These are phyloP conservation scores for Hermanozyma aechmeae DNA, from an alignment of 805 yeast species.

Conservation along the genomic window DNA sequence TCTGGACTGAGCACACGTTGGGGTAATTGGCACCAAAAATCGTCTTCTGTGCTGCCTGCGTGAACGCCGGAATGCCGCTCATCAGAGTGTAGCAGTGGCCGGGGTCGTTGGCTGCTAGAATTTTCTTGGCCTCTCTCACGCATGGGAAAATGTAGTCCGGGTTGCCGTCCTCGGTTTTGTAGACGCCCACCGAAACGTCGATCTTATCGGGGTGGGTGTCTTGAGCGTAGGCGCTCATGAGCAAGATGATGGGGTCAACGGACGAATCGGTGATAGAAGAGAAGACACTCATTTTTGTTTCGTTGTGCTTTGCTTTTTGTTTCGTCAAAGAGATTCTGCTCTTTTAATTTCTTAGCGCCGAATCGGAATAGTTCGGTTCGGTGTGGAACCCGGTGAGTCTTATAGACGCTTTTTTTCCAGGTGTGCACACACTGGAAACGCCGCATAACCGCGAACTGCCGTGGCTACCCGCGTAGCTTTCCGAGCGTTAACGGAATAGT, in stretches of 20 bases:
- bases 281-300: no score
- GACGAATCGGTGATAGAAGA: no score
- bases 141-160: constrained; percentile 26
- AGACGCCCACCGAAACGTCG: constrained; percentile 38
- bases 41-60: constrained; percentile 22
- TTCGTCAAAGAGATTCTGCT: no score
- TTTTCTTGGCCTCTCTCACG: constrained; percentile 25
- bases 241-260: constrained; percentile 9
- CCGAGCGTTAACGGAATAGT: no score
- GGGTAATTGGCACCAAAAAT: constrained; percentile 24
- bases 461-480: no score
- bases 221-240: constrained; percentile 7
- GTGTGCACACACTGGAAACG: no score
- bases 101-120: constrained; percentile 22
- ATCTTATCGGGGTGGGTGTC: constrained; percentile 26
- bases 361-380: no score
- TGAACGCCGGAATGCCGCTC: constrained; percentile 32
- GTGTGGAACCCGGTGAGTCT: no score
- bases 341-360: no score
- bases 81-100: constrained; percentile 37
- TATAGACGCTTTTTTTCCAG: no score
- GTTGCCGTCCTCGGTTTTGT: constrained; percentile 29
- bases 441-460: no score
- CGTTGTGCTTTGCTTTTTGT: no score
- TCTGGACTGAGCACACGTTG: constrained; percentile 27